Base-by-base conservation (phyloP, 345 rosid species). In the Eucalyptus marginata region DNA sequence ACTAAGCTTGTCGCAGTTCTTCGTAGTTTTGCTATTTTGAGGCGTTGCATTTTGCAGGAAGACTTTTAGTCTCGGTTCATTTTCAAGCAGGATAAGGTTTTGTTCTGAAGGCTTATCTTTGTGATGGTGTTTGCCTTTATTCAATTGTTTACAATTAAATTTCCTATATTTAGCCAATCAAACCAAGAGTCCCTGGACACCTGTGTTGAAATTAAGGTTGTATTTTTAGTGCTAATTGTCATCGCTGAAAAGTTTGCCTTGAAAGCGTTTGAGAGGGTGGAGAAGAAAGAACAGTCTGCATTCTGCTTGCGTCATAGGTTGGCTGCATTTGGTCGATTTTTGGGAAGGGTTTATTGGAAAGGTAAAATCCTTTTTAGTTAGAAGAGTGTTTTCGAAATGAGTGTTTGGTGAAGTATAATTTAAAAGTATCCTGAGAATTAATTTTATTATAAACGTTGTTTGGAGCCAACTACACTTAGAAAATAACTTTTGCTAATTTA, bases 1-100 rank as follows among this genome's bases (percentile, higher is more conserved):
- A 97, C 88, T 97, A 94, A 90, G 87, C 33, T 76, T 36, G 84
- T 76, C 27, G 47, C 71, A 25, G 49, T 87, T 43, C 16, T 58
- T 43, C 9, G 36, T 58, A 40, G 47, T 87, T 58, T 43, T 87
- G 68, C 79, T 46, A 27, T 87, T 62, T 46, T 40, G 68, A 87
- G 88, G 50, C 49, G 47, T 87, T 58, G 52, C 14, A 46, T 56
- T 87, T 64, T 62, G 79, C 87, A 86, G 84, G 24, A 76, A 76
- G 84, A 76, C 84, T 40, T 40, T 40, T 76, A 40, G 84, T 76
- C 47, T 76, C 4, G 84, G 76, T 20, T 76, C 47, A 40, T 76
- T 40, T 36, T 76, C 84, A 40, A 76, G 84, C 84, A 20, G 47
- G 47, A 40, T 76, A 76, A 76, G 84, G 15, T 51, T 49, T 86